Evolutionary conservation across 176 grass and related monocot genomes (phyloP).

Genomic region (Oryza punctata): DNA sequence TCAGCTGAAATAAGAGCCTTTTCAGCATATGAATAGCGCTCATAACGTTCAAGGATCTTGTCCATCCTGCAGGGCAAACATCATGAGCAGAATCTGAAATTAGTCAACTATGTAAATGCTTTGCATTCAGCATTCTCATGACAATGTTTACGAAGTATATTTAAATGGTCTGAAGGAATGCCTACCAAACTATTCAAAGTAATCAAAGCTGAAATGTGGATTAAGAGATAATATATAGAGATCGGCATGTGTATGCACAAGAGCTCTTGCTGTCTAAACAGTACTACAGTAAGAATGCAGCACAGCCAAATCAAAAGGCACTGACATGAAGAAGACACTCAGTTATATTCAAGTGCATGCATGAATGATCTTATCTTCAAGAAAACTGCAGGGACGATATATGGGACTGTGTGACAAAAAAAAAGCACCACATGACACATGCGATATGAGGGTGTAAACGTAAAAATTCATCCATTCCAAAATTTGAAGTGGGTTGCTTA

Average conservation of each 20-base stretch:
- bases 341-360: not conserved
- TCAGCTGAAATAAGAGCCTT: constrained; percentile 62
- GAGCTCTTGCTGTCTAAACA: constrained; percentile 12
- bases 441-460: constrained; percentile 42
- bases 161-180: not conserved
- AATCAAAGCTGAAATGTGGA: not conserved
- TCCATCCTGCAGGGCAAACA: constrained; percentile 56
- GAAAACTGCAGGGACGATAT: not conserved
- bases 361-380: not conserved
- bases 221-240: not conserved
- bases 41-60: constrained; percentile 77
- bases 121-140: not conserved
- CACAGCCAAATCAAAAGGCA: not conserved
- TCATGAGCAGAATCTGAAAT: not conserved
- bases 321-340: not conserved
- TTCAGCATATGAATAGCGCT: constrained; percentile 76
- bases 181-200: not conserved
- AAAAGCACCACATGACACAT: constrained; percentile 24
- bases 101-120: not conserved
- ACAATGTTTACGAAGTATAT: not conserved
- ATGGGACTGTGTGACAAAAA: not conserved
- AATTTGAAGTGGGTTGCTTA: not conserved
- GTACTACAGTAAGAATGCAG: not conserved
- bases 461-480: not conserved
- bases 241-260: not conserved